Evolutionary conservation across 2,329 filamentous ascomycete genomes (phyloP).

Genomic region (Alternaria sp.): DNA sequence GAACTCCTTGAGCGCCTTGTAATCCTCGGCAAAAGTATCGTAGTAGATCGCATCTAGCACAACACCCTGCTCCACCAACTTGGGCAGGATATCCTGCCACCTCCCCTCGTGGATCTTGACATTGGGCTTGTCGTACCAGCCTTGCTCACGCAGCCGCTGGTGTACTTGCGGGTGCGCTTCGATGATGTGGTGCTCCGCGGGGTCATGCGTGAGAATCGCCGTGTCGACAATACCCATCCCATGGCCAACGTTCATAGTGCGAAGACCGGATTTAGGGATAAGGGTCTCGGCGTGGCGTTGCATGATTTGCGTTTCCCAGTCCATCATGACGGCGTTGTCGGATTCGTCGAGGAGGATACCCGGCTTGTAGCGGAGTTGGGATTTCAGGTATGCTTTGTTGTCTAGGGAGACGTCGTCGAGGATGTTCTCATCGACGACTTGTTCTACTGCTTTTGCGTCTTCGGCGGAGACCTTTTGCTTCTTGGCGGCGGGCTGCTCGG

Average conservation of each 20-base stretch:
- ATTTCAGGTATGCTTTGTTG: constrained; percentile 50
- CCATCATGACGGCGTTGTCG: constrained; percentile 91
- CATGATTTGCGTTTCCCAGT: constrained; percentile 91
- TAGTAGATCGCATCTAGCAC: constrained; percentile 73
- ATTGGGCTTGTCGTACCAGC: constrained; percentile 69
- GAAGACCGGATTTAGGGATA: constrained; percentile 65
- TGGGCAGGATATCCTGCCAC: constrained; percentile 82
- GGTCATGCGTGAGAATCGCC: constrained; percentile 73
- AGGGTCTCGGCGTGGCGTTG: constrained; percentile 73
- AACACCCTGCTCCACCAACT: constrained; percentile 70
- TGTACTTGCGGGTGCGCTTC: constrained; percentile 84
- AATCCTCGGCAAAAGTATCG: constrained; percentile 49
- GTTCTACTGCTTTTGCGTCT: constrained; percentile 33
- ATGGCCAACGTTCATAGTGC: constrained; percentile 85
- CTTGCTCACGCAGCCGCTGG: constrained; percentile 68
- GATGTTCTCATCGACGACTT: constrained; percentile 30
- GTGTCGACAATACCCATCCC: constrained; percentile 89
- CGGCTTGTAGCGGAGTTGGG: constrained; percentile 41
- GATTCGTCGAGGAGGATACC: constrained; percentile 70
- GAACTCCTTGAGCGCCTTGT: constrained; percentile 47
- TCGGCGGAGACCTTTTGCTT: constrained; percentile 43
- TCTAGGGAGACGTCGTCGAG: constrained; percentile 45
- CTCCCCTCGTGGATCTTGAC: constrained; percentile 70
- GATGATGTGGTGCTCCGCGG: constrained; percentile 79
- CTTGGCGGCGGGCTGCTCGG: constrained; percentile 40